Evolutionary conservation across 345 rosid genomes (phyloP).

Genomic region (Jatropha curcas): DNA sequence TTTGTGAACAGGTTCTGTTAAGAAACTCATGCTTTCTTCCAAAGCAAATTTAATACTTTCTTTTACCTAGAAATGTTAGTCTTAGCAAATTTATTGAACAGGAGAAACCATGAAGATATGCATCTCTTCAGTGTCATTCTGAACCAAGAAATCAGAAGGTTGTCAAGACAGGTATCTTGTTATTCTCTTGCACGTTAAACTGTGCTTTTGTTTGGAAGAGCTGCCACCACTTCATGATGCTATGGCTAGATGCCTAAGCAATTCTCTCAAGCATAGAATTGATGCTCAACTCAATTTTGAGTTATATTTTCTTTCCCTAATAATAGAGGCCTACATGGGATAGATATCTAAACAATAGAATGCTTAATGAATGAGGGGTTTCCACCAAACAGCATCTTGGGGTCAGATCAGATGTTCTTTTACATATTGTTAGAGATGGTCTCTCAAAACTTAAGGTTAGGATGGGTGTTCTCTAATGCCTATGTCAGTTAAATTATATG

Average conservation of each 20-base stretch:
- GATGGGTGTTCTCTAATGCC: neutral
- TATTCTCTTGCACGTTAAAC: neutral
- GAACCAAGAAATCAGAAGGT: conserved; percentile 87
- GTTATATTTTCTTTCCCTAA: neutral
- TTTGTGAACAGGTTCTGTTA: conserved; percentile 80
- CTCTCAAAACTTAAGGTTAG: neutral
- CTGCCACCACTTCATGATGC: neutral
- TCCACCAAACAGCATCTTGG: neutral
- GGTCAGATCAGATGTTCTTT: neutral
- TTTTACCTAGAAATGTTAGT: conserved; percentile 17
- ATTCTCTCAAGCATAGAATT: neutral
- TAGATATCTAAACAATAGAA: neutral
- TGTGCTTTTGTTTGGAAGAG: neutral
- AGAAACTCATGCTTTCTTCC: conserved; percentile 1
- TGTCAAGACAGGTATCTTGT: conserved; percentile 73
- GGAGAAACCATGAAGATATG: conserved; percentile 91
- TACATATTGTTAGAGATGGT: neutral
- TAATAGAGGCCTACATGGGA: neutral
- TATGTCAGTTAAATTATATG: too few species aligned
- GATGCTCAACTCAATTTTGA: neutral
- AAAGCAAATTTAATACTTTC: neutral
- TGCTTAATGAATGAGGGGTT: neutral
- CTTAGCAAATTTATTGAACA: conserved; percentile 26
- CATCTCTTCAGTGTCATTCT: conserved; percentile 78
- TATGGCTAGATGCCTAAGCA: neutral